A percentile compares a stretch with the other conserved stretches of the same genome.
Evolutionary conservation across 768 basidiomycete genomes (phyloP).

Genomic region (Fomitopsis serialis): DNA sequence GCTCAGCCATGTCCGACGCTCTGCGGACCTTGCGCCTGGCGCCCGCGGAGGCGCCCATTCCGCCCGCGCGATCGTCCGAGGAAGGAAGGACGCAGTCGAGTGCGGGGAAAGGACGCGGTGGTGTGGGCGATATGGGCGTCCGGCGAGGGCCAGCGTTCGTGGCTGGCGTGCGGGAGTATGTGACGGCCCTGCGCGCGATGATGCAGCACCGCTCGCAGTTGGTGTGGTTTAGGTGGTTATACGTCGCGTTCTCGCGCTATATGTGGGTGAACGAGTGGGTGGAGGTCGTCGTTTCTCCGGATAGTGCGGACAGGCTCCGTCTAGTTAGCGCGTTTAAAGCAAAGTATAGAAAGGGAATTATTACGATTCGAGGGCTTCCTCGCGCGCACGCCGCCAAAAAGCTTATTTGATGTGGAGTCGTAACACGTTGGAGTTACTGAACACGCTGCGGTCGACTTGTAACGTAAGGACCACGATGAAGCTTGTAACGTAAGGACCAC

Average conservation of each 20-base stretch:
- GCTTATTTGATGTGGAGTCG: too few relatives aligned
- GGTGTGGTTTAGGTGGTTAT: constrained; percentile 87
- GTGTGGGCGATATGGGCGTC: not conserved
- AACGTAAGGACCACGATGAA: too few relatives aligned
- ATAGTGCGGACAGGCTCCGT: not conserved
- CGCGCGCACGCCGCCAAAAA: too few relatives aligned
- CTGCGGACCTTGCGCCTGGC: constrained; percentile 2
- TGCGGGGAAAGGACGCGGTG: not conserved
- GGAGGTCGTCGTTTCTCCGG: constrained; percentile 35
- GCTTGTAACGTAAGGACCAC: too few relatives aligned
- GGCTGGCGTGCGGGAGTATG: constrained; percentile 51
- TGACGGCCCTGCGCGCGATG: constrained; percentile 63
- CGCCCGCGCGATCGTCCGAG: not conserved
- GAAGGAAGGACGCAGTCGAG: not conserved
- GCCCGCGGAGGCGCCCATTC: not conserved
- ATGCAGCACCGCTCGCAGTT: constrained; percentile 67
- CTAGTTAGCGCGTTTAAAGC: not conserved
- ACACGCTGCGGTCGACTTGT: too few relatives aligned
- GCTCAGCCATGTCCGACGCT: constrained; percentile 20
- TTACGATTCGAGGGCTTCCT: too few relatives aligned
- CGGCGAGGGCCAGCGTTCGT: constrained; percentile 39
- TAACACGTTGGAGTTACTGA: too few relatives aligned
- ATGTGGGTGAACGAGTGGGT: constrained; percentile 92
- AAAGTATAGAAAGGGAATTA: too few relatives aligned
- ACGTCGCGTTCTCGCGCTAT: constrained; percentile 74